Base-by-base conservation (phyloP, 169 alveolate genomes). In the Eimeria tenella region DNA sequence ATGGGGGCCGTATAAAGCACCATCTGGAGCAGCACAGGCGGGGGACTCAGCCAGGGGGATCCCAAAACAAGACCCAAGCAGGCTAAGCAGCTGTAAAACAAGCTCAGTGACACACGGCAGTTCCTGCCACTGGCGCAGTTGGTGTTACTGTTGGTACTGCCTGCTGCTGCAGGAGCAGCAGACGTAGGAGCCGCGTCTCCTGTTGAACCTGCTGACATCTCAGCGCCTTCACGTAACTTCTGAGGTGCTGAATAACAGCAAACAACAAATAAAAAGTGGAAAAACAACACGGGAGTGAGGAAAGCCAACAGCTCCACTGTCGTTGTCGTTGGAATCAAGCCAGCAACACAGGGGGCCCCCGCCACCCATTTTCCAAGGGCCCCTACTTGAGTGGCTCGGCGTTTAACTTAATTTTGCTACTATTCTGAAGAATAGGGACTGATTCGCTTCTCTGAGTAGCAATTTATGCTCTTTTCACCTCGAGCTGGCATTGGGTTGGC, bases 11-110 rank as follows among this genome's bases (percentile, higher is more conserved):
- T 95, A 77, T 91, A 96, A 23, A 95, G 88, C 49, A 86, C 42
- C 96, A 96, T 95, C 87, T 96, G 97, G 73, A 95, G 93, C 52
- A 92, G 73, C 63, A 94, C 93, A 1, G 97, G 97, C 8, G 90
- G 83, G 10, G 94, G 89, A 8, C n/a, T 4, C 21, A 90, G 21
- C 55, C 60, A 62, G 23, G 94, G 81, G 50, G n/a, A 23, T 42
- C 63, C 89, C 90, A 90, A 56, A 53, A 81, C 86, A 49, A 25
- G 60, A 17, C 68, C 89, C 70, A 90, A 58, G 50, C 73, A 62
- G 79, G 60, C 52, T 23, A 90, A 90, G 71, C 90, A 58, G 52
- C 90, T 25, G 82, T 90, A 90, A 21, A 90, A 90, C 81, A 75
- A 70, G 17, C 82, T 65, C 23, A 62, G 58, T 31, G 91, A 83